Evolutionary conservation across 306 rosid genomes (phyloP).

Genomic region (Trifolium pratense): DNA sequence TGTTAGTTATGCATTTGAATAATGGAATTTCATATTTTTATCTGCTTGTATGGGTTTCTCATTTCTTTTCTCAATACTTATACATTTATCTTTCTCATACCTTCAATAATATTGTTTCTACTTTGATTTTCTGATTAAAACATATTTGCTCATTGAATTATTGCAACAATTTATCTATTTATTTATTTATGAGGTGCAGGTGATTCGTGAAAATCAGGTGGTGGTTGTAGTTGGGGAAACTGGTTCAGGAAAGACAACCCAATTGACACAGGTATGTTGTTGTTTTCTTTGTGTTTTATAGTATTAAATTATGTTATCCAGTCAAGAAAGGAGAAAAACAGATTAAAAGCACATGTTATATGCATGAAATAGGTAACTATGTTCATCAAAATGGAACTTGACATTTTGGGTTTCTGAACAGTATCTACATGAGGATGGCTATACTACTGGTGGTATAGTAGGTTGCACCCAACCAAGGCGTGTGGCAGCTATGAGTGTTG

Average conservation of each 20-base stretch:
- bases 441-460: slow-evolving; percentile 72
- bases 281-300: slow-evolving; percentile 19
- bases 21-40: slow-evolving; percentile 26
- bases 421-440: slow-evolving; percentile 96
- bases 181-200: slow-evolving; percentile 54
- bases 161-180: slow-evolving; percentile 21
- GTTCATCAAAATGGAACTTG: slow-evolving; percentile 34
- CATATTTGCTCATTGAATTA: slow-evolving; percentile 25
- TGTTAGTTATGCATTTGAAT: slow-evolving; percentile 6
- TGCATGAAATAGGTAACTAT: slow-evolving; percentile 4
- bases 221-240: slow-evolving; percentile 97
- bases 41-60: neutral
- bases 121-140: slow-evolving; percentile 31
- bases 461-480: slow-evolving; percentile 99
- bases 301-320: slow-evolving; percentile 7
- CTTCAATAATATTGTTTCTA: slow-evolving; percentile 8
- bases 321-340: neutral
- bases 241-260: slow-evolving; percentile 99
- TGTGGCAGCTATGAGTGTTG: slow-evolving; percentile 99
- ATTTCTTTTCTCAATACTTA: slow-evolving; percentile 6
- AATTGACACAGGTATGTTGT: slow-evolving; percentile 81
- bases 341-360: slow-evolving; percentile 15
- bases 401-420: slow-evolving; percentile 53
- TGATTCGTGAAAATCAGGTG: slow-evolving; percentile 91
- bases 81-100: slow-evolving; percentile 1